phyloP scores from a whole-genome alignment of 139 green algal genomes.

The Trebouxia sp. region DNA sequence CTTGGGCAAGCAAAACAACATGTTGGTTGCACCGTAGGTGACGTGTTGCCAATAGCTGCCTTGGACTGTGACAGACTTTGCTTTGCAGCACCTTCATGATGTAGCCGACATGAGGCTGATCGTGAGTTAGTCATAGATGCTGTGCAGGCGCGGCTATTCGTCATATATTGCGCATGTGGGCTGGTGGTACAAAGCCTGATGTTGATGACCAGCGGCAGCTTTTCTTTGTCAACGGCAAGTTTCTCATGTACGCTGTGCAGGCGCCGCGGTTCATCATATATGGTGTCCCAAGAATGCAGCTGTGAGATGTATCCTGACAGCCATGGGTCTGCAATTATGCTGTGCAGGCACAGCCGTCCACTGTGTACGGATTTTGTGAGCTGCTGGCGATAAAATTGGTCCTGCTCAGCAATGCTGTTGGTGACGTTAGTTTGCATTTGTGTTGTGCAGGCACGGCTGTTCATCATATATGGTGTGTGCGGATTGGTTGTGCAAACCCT shows the following conservation, averaged over 20 bases:
- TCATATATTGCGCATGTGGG: conserved; percentile 56
- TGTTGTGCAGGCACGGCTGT: conserved; percentile 50
- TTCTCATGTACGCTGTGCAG: background rate
- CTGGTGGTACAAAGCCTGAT: conserved; percentile 72
- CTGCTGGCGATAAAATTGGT: background rate
- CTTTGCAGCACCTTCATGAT: too few relatives aligned
- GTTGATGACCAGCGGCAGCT: conserved; percentile 48
- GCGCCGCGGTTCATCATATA: background rate
- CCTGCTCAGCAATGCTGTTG: background rate
- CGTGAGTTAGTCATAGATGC: background rate
- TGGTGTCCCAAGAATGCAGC: background rate
- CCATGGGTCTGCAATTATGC: background rate
- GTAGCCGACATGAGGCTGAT: too few relatives aligned
- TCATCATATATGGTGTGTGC: conserved; percentile 58
- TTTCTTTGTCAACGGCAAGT: too few relatives aligned
- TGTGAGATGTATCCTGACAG: background rate
- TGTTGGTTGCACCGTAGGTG: too few relatives aligned
- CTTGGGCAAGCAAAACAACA: too few relatives aligned
- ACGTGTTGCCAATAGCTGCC: too few relatives aligned
- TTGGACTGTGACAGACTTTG: too few relatives aligned
- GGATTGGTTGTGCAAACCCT: conserved; percentile 72
- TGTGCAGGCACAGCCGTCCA: background rate
- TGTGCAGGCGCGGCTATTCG: conserved; percentile 58
- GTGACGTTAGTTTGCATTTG: background rate
- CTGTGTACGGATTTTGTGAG: too few relatives aligned